phyloP scores from a whole-genome alignment of 2,329 filamentous ascomycete genomes.

The Xylaria sp. region DNA sequence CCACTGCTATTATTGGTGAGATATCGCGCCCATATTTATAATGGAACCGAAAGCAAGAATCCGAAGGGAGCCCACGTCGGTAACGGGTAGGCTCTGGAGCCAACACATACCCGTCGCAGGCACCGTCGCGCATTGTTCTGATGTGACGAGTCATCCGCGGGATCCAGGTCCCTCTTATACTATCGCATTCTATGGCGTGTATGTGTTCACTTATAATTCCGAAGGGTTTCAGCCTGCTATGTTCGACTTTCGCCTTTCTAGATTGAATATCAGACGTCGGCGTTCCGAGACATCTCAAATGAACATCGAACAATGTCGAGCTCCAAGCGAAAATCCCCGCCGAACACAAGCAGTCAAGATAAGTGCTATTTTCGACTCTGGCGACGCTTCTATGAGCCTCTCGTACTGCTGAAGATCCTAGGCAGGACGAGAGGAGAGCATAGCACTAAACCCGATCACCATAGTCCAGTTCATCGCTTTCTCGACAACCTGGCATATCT shows the following conservation, averaged over 20 bases:
- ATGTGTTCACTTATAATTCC: background rate
- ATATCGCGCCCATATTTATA: background rate
- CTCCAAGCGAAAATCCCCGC: slow-evolving; percentile 1
- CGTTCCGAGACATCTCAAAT: background rate
- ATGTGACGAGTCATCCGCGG: slow-evolving; percentile 16
- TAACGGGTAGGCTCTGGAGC: slow-evolving; percentile 22
- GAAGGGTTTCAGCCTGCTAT: background rate
- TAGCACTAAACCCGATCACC: slow-evolving; percentile 30
- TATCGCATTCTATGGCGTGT: background rate
- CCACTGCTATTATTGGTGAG: slow-evolving; percentile 13
- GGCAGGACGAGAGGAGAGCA: slow-evolving; percentile 50
- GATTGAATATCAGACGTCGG: background rate
- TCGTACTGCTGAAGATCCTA: slow-evolving; percentile 51
- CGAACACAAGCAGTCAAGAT: background rate
- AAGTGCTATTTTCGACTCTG: slow-evolving; percentile 30
- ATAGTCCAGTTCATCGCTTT: slow-evolving; percentile 46
- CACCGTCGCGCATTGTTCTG: background rate
- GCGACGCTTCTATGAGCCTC: slow-evolving; percentile 54
- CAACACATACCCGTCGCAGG: slow-evolving; percentile 22
- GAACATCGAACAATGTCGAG: slow-evolving; percentile 7
- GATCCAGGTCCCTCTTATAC: background rate
- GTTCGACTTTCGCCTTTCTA: background rate
- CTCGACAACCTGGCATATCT: slow-evolving; percentile 57
- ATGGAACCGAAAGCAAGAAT: background rate
- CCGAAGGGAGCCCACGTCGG: slow-evolving; percentile 4